These are phyloP conservation scores for Nakazawaea pomicola DNA, from an alignment of 805 yeast genomes.

Conservation along the genomic window DNA sequence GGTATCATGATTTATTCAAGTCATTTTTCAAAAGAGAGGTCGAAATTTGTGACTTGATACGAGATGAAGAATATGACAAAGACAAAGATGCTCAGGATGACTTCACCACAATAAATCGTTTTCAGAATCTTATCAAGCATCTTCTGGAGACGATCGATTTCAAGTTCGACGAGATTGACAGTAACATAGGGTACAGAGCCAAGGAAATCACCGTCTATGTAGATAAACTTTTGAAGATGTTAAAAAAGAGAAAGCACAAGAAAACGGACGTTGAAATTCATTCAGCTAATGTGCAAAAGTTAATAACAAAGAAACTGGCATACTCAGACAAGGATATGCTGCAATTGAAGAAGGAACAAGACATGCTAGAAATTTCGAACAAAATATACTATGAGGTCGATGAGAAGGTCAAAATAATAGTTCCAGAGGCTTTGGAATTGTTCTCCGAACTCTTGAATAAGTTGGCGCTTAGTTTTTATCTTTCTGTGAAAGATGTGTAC, in stretches of 20 bases:
- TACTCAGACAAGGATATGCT: constrained; percentile 33
- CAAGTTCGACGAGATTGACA: constrained; percentile 20
- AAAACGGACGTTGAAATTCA: constrained; percentile 35
- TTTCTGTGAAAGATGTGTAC: constrained; percentile 32
- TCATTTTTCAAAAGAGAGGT: constrained; percentile 20
- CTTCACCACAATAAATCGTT: constrained; percentile 24
- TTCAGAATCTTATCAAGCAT: constrained; percentile 20
- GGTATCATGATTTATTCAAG: constrained; percentile 23
- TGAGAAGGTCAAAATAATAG: constrained; percentile 31
- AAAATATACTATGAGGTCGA: constrained; percentile 31
- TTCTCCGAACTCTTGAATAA: constrained; percentile 45
- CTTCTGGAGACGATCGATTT: constrained; percentile 20
- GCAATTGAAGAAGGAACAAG: constrained; percentile 28
- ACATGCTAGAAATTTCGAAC: constrained; percentile 26
- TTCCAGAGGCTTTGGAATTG: constrained; percentile 42
- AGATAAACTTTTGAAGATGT: constrained; percentile 31
- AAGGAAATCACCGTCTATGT: constrained; percentile 35
- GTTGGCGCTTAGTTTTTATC: constrained; percentile 32
- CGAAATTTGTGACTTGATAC: constrained; percentile 24
- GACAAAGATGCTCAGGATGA: constrained; percentile 24
- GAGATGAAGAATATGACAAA: constrained; percentile 14
- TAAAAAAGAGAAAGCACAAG: constrained; percentile 40
- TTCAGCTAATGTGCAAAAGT: constrained; percentile 32
- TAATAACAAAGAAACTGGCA: constrained; percentile 27
- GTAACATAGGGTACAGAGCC: constrained; percentile 28